A percentile compares a stretch with the other conserved stretches of the same genome.
These are phyloP conservation scores for Oryza officinalis DNA, from an alignment of 176 grass and related monocot genomes.

Conservation along the genomic window DNA sequence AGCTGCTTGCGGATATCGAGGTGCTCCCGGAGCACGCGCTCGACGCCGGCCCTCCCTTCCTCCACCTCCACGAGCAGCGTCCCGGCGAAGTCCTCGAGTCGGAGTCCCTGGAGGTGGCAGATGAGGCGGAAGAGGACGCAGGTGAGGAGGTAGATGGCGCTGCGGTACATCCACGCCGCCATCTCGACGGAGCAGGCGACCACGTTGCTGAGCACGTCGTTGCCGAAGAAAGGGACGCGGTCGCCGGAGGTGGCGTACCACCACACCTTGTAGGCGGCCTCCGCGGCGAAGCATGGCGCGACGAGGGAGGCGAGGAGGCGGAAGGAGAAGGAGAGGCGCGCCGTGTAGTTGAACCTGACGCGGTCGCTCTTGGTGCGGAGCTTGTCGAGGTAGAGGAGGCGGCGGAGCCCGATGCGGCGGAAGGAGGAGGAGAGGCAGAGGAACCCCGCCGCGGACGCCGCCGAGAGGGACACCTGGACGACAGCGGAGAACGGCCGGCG, in stretches of 20 bases:
- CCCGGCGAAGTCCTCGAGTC: slow-evolving; percentile 77
- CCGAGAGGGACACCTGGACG: slow-evolving; percentile 72
- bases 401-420: slow-evolving; percentile 70
- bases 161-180: slow-evolving; percentile 88
- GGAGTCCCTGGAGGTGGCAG: slow-evolving; percentile 81
- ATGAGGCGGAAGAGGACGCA: slow-evolving; percentile 92
- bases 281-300: slow-evolving; percentile 73
- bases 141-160: slow-evolving; percentile 76
- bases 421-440: slow-evolving; percentile 67
- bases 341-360: slow-evolving; percentile 59
- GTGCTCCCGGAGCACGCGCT: slow-evolving; percentile 71
- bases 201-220: slow-evolving; percentile 46
- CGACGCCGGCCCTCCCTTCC: slow-evolving; percentile 45
- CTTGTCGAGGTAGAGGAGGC: slow-evolving; percentile 89
- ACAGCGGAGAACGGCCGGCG: slow-evolving; percentile 62
- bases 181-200: slow-evolving; percentile 67
- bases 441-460: slow-evolving; percentile 52
- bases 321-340: slow-evolving; percentile 67
- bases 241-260: slow-evolving; percentile 78
- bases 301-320: slow-evolving; percentile 79
- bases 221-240: slow-evolving; percentile 56
- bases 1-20: slow-evolving; percentile 92
- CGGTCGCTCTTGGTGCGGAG: slow-evolving; percentile 56
- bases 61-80: slow-evolving; percentile 62
- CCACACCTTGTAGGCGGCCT: slow-evolving; percentile 78